Base-by-base conservation (phyloP, 805 yeast species). In the Lipomyces oligophaga region DNA sequence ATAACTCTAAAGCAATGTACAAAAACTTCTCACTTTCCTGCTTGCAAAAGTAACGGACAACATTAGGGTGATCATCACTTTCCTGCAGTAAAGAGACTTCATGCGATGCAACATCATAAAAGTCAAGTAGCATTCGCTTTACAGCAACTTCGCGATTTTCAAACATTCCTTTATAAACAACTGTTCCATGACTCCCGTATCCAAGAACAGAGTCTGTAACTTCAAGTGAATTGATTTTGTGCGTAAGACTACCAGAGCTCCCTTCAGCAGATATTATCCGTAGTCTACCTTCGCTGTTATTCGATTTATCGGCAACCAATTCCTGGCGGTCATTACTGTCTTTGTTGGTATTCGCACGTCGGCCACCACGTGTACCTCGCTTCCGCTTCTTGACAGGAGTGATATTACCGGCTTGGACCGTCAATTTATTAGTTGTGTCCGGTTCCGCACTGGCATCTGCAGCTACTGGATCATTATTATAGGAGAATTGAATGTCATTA, bases 1-100 rank as follows among this genome's bases (percentile, higher is more conserved):
- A 93, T 19, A 90, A 72, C 61, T 93, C 98, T 46, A 93, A 67
- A 0, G 97, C 98, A 68, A 93, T 90, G 66, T 87, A 90, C 43
- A 90, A 67, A 62, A 93, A 93, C 60, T 83, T 79, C 49, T 87
- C 95, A 34, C 85, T 82, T 26, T 85, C 80, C 62, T 90, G 94
- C n/a, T 94, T 87, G 66, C 96, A 90, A 62, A 79, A 93, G 63
- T 93, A 93, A 45, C 97, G 70, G 4, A 93, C 79, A 19, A 93
- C 97, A 62, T 93, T 93, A 1, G 96, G 93, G 66, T 90, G 97
- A 63, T 88, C 96, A 59, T 93, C 98, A 67, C 95, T 85, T 63
- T 90, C 97, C 49, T 90, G 95, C 27, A 90, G 67, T 11, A 90
- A 66, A 21, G 81, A 76, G 10, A 93, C 94, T 61, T 90, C 98